A percentile compares a stretch with the other conserved stretches of the same genome.
Conservation (phyloP, 139 green algal species). For the Chlorella sp. region DNA sequence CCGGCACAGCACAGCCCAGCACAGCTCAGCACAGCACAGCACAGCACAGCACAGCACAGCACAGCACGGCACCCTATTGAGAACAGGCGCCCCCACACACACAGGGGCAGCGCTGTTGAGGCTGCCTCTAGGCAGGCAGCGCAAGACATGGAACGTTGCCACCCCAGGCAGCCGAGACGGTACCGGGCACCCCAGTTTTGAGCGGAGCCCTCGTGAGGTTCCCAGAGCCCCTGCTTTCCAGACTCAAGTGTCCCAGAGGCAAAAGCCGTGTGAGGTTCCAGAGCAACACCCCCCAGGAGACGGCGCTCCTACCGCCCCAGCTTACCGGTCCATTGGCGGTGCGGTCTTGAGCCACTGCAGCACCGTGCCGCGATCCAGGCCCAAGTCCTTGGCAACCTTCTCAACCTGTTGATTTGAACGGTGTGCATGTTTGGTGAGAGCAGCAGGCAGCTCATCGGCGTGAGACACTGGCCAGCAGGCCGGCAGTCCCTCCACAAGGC, state of each 20-base stretch:
- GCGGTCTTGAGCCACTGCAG: slow-evolving; percentile 20
- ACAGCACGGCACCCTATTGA: background rate
- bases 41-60: background rate
- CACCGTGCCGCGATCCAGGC: slow-evolving; percentile 19
- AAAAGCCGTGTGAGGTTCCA: too few species aligned
- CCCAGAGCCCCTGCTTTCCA: too few species aligned
- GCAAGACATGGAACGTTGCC: too few species aligned
- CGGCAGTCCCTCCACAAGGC: background rate
- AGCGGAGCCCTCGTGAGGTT: too few species aligned
- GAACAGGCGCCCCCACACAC: background rate
- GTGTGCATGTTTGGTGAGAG: background rate
- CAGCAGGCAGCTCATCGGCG: background rate
- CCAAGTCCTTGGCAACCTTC: slow-evolving; percentile 30
- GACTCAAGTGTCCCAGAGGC: too few species aligned
- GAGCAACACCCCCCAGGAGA: too few species aligned
- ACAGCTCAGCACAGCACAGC: background rate
- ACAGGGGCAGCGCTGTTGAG: background rate
- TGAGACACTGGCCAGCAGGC: background rate
- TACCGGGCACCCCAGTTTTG: background rate
- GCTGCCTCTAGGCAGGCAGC: background rate
- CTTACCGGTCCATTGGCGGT: slow-evolving; percentile 12
- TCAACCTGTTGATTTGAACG: slow-evolving; percentile 15
- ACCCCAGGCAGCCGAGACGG: too few species aligned
- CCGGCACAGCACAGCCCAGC: too few species aligned
- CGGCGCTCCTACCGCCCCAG: too few species aligned